A percentile compares a stretch with the other conserved stretches of the same genome.
These are phyloP conservation scores for Parietichytrium sp. DNA, from an alignment of 108 stramenopile genomes.

Conservation along the genomic window DNA sequence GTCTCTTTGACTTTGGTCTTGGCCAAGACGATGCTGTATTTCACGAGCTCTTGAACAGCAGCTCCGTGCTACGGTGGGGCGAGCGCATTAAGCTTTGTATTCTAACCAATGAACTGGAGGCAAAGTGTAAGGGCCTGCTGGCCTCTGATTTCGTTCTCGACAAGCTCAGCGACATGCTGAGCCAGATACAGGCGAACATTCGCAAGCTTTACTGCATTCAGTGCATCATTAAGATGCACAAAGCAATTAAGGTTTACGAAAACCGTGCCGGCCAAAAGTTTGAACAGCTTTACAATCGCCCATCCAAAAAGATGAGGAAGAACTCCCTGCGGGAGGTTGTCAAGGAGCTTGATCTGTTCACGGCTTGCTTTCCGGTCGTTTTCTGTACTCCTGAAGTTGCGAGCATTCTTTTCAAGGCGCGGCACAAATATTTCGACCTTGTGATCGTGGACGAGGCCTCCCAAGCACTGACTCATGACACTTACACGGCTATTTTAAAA, in stretches of 20 bases:
- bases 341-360: neutral
- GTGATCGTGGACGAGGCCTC: conserved; percentile 36
- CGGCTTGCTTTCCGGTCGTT: neutral
- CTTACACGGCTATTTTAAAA: neutral
- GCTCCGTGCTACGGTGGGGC: neutral
- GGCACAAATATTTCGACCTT: neutral
- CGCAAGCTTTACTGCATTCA: conserved; percentile 25
- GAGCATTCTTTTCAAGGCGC: conserved; percentile 13
- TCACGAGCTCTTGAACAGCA: neutral
- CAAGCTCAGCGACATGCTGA: neutral
- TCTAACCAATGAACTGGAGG: neutral
- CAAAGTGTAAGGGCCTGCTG: neutral
- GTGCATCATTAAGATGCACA: neutral
- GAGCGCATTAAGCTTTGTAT: conserved; percentile 4
- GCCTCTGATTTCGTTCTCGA: conserved; percentile 18
- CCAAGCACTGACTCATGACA: neutral
- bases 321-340: conserved; percentile 30
- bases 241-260: neutral
- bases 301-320: neutral
- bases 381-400: conserved; percentile 22
- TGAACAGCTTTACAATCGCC: conserved; percentile 21
- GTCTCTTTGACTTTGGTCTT: neutral
- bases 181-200: neutral
- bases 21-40: conserved; percentile 5
- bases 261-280: neutral